phyloP scores from a whole-genome alignment of 192 early-diverging fungal species.

The Pilobolus umbonatus region DNA sequence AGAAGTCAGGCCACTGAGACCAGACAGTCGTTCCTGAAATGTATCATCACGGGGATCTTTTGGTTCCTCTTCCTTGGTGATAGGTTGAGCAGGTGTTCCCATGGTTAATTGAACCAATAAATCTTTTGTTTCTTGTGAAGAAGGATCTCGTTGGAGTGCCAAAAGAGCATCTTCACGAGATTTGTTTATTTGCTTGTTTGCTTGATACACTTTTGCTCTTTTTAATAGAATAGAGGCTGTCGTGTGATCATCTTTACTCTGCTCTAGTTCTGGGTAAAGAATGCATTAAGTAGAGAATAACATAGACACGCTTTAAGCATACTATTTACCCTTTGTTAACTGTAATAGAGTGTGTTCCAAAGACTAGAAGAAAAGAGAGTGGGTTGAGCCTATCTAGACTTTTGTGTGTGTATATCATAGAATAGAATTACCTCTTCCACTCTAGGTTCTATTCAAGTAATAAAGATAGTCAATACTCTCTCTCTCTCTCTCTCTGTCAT shows the following conservation, averaged over 20 bases:
- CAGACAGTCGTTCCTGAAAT: conserved; percentile 5
- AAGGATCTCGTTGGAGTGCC: conserved; percentile 4
- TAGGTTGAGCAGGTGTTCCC: neutral
- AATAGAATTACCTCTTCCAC: too few relatives aligned
- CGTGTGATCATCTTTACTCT: conserved; percentile 3
- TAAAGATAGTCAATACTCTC: too few relatives aligned
- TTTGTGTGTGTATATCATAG: too few relatives aligned
- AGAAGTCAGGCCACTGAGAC: neutral
- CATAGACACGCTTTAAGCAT: too few relatives aligned
- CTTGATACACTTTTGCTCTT: conserved; percentile 11
- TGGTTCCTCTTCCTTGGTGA: neutral
- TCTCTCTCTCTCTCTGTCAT: too few relatives aligned
- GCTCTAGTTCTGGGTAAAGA: conserved; percentile 6
- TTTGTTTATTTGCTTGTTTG: neutral
- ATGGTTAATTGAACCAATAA: neutral
- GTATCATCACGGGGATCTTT: conserved; percentile 15
- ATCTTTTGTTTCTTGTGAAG: conserved; percentile 14
- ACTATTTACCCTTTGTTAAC: too few relatives aligned
- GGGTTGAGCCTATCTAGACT: too few relatives aligned
- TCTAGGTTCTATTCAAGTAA: too few relatives aligned
- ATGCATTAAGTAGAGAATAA: too few relatives aligned
- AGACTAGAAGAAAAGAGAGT: too few relatives aligned
- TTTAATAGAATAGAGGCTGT: conserved; percentile 18
- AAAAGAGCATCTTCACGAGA: conserved; percentile 10
- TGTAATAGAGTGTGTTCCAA: too few relatives aligned